These are phyloP conservation scores for Hansfordia pulvinata DNA, from an alignment of 2,329 filamentous ascomycete genomes.

Conservation along the genomic window DNA sequence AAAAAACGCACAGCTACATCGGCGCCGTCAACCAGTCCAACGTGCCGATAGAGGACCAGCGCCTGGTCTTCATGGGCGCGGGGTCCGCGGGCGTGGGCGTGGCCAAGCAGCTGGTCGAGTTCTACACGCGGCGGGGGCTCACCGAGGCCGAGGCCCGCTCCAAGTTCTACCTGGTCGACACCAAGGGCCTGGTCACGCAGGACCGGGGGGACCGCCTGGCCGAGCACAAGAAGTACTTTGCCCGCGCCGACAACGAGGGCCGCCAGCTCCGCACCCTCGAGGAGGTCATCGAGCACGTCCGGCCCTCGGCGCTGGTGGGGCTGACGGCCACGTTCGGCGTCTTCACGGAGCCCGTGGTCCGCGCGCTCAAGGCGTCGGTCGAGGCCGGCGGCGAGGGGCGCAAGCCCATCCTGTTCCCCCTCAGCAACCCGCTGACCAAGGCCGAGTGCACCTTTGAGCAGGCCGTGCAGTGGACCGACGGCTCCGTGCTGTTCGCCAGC, in stretches of 20 bases:
- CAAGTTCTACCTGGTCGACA: slow-evolving; percentile 97
- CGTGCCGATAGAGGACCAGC: slow-evolving; percentile 77
- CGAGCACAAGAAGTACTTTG: slow-evolving; percentile 72
- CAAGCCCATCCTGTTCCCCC: slow-evolving; percentile 83
- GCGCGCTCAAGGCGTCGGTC: slow-evolving; percentile 51
- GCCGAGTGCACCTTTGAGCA: slow-evolving; percentile 97
- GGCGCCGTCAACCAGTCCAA: slow-evolving; percentile 71
- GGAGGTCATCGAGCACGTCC: slow-evolving; percentile 87
- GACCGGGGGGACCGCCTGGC: slow-evolving; percentile 91
- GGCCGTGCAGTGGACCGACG: slow-evolving; percentile 81
- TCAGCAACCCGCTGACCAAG: slow-evolving; percentile 92
- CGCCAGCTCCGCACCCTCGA: slow-evolving; percentile 67
- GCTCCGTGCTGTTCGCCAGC: slow-evolving; percentile 83
- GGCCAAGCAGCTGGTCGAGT: slow-evolving; percentile 93
- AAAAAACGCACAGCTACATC: slow-evolving; percentile 42
- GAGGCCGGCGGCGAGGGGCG: slow-evolving; percentile 55
- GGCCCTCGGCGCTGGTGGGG: slow-evolving; percentile 88
- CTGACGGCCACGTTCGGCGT: slow-evolving; percentile 88
- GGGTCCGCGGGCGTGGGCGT: slow-evolving; percentile 94
- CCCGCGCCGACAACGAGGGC: slow-evolving; percentile 49
- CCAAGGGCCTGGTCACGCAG: slow-evolving; percentile 83
- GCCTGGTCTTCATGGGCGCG: slow-evolving; percentile 89
- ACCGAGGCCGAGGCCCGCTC: slow-evolving; percentile 74
- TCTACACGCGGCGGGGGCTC: slow-evolving; percentile 85
- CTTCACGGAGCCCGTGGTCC: slow-evolving; percentile 79